Evolutionary conservation across 176 grass and related monocot genomes (phyloP), one percentile per base, ranked within the genome.

Genomic region (Hordeum marinum): DNA sequence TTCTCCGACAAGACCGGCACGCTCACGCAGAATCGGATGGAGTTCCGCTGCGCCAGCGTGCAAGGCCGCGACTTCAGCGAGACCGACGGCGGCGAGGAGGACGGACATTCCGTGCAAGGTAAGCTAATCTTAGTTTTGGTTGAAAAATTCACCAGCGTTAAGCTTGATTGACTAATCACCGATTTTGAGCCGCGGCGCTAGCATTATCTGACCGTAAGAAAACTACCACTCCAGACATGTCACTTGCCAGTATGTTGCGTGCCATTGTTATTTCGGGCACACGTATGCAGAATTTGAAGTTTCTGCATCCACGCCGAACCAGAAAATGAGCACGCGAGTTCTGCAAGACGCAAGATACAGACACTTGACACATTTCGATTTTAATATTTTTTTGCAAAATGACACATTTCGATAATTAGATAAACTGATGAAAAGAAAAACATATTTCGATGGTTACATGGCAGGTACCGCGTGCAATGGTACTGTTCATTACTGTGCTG

Each of bases 1-100:
- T 94, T 99, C 85, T 99, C 96, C 42, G 96, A 99, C 83, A 99
- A 99, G 76, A 99, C 96, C 11, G 96, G 91, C 39, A 96, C 96
- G 32, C 76, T 99, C 66, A 99, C 96, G 7, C 84, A 99, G 70
- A 99, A 99, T 80, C 80, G 82, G 75, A 99, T 99, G 96, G 96
- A 96, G 88, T 99, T 99, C 83, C 85, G 88, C 13, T 92, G 88
- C 48, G 90, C 96, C 60, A 96, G 88, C 72, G 91, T 99, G 36
- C 65, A 83, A 61, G 93, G 93, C 63, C 80, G 57, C 2, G 90
- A 99, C 84, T 99, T 89, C 90, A 89, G 90, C 72, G 69, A 46
- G 50, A 67, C 13, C 42, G 62, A 41, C 23, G 72, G 50, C 63
- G 65, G 29, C 35, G 81, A 36, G 36, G 89, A 12, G 23, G 73